A percentile compares a stretch with the other conserved stretches of the same genome.
These are phyloP conservation scores for Quillaja saponaria DNA, from an alignment of 306 rosid genomes.

Conservation along the genomic window DNA sequence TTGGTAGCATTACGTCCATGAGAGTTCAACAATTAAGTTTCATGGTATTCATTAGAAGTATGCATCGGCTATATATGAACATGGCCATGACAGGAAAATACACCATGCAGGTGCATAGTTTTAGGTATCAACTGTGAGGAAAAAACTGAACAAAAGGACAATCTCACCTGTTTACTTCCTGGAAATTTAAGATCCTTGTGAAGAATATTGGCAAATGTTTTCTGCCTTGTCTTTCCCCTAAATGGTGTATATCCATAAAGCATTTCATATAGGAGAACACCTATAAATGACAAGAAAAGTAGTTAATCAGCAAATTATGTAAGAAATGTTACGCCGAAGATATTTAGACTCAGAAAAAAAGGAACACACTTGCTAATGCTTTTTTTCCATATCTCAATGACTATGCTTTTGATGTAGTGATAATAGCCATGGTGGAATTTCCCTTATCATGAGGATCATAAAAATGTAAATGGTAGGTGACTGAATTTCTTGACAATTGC, in stretches of 20 bases:
- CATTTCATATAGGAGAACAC: conserved; percentile 90
- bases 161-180: conserved; percentile 64
- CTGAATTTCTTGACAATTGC: too few species aligned
- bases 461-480: too few species aligned
- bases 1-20: not conserved
- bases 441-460: too few species aligned
- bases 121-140: conserved; percentile 3
- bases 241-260: conserved; percentile 90
- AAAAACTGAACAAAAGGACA: not conserved
- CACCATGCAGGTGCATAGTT: not conserved
- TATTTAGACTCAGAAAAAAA: too few species aligned
- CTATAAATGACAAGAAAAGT: conserved; percentile 38
- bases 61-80: not conserved
- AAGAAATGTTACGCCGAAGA: not conserved
- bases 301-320: conserved; percentile 3
- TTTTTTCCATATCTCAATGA: too few species aligned
- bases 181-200: conserved; percentile 97
- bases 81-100: not conserved
- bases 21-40: not conserved
- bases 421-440: too few species aligned
- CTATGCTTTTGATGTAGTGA: too few species aligned
- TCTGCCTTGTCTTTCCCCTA: conserved; percentile 91
- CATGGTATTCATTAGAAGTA: not conserved
- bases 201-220: conserved; percentile 85
- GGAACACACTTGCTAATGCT: too few species aligned